phyloP scores from a whole-genome alignment of 176 grass and related monocot genomes.

The Coix lacrymajobi region DNA sequence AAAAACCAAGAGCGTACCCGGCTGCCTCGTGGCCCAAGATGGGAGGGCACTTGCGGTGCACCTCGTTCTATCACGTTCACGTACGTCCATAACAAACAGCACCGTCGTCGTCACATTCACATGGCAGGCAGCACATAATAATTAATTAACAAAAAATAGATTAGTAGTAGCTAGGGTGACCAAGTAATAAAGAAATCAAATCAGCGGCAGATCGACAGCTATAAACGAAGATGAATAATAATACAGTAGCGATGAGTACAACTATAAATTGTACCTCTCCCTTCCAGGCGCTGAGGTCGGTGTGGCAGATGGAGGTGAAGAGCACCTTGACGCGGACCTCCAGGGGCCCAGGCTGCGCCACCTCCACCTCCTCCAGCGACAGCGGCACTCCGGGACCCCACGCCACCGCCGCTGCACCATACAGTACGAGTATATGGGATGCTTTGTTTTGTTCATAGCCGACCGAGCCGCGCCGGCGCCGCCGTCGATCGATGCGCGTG shows the following conservation, averaged over 20 bases:
- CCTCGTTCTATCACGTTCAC: too few species aligned
- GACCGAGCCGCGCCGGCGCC: background rate
- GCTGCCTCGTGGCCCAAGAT: slow-evolving; percentile 91
- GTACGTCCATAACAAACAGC: background rate
- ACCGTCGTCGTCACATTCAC: background rate
- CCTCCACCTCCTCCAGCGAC: slow-evolving; percentile 63
- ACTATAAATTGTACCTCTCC: slow-evolving; percentile 86
- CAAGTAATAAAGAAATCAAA: background rate
- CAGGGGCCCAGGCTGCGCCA: slow-evolving; percentile 59
- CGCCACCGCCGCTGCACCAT: slow-evolving; percentile 66
- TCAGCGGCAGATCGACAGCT: background rate
- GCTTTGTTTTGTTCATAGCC: too few species aligned
- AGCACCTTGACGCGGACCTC: slow-evolving; percentile 84
- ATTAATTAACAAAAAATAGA: background rate
- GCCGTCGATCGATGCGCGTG: too few species aligned
- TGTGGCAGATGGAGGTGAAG: slow-evolving; percentile 93
- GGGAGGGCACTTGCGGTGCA: slow-evolving; percentile 67
- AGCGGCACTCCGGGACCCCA: slow-evolving; percentile 67
- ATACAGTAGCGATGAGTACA: too few species aligned
- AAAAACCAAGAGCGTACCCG: too few species aligned
- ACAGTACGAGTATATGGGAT: too few species aligned
- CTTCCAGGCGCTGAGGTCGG: slow-evolving; percentile 79
- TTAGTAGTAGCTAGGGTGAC: background rate
- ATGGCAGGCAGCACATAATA: background rate
- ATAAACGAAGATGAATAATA: too few species aligned